Conservation (phyloP, 75 land plant genomes). For the Pseudotsuga menziesii region DNA sequence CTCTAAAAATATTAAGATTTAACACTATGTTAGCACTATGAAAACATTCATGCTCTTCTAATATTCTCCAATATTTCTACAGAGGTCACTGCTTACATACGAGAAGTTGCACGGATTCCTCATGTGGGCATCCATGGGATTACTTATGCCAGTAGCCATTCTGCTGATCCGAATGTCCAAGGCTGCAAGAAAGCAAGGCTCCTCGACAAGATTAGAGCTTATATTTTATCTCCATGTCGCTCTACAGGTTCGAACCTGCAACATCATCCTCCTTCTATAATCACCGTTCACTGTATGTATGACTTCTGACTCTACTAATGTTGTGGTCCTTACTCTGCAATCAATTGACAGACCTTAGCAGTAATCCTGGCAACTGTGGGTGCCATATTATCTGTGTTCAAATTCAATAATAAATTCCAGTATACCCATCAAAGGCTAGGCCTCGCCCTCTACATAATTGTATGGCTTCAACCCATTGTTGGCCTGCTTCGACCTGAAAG, state of each 20-base stretch:
- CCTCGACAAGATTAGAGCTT: constrained; percentile 9
- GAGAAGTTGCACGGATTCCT: constrained; percentile 52
- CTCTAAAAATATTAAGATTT: no score
- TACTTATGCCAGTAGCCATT: constrained; percentile 76
- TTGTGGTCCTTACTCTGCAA: constrained; percentile 1
- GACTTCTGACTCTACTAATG: background rate
- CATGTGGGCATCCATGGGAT: constrained; percentile 76
- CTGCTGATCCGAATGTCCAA: constrained; percentile 53
- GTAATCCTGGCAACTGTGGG: constrained; percentile 61
- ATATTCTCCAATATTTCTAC: no score
- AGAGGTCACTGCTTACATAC: background rate
- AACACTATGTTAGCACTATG: no score
- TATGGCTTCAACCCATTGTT: constrained; percentile 69
- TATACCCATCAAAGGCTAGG: constrained; percentile 81
- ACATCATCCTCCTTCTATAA: background rate
- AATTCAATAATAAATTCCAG: constrained; percentile 67
- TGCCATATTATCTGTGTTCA: constrained; percentile 54
- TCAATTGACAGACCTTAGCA: constrained; percentile 14
- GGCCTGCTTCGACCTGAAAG: constrained; percentile 68
- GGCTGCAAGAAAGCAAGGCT: constrained; percentile 14
- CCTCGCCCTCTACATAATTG: constrained; percentile 50
- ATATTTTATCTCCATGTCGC: constrained; percentile 17
- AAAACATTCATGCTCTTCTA: no score
- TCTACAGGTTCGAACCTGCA: constrained; percentile 16
- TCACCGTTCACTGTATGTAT: background rate